Conservation (phyloP, 2,329 filamentous ascomycete species). For the Fusarium brevicatenulatum region DNA sequence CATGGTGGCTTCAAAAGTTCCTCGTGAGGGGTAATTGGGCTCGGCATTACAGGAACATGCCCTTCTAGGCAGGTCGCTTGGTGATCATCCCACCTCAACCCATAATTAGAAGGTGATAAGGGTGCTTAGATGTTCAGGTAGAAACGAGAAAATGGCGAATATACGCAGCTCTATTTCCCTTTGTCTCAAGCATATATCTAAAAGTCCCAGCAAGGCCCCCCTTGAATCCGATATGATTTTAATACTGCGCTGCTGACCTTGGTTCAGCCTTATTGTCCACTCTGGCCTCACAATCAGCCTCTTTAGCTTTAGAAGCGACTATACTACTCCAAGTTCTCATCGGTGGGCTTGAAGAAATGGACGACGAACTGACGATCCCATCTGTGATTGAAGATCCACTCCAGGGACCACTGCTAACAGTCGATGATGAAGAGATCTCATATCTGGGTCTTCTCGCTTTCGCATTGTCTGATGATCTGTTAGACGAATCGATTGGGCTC, state of each 20-base stretch:
- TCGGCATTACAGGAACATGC: neutral
- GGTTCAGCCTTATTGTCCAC: neutral
- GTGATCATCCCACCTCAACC: neutral
- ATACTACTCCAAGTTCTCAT: neutral
- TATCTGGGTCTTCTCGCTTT: neutral
- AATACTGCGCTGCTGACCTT: rapidly evolving
- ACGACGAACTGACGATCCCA: neutral
- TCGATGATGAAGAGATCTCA: neutral
- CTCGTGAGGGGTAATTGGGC: conserved; percentile 1
- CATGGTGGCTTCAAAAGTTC: neutral
- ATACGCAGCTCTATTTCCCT: rapidly evolving
- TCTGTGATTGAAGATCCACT: neutral
- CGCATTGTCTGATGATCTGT: neutral
- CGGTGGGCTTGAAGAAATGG: neutral
- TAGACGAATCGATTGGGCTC: rapidly evolving
- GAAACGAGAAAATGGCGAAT: neutral
- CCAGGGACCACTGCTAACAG: neutral
- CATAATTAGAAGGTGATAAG: neutral
- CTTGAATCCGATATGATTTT: rapidly evolving
- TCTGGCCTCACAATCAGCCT: neutral
- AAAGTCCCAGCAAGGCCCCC: neutral
- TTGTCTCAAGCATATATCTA: neutral
- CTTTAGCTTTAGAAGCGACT: neutral
- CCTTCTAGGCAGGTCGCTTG: conserved; percentile 7
- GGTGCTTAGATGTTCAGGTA: neutral